Conservation (phyloP, 345 rosid species). For the Cardamine chenopodiifolia region DNA sequence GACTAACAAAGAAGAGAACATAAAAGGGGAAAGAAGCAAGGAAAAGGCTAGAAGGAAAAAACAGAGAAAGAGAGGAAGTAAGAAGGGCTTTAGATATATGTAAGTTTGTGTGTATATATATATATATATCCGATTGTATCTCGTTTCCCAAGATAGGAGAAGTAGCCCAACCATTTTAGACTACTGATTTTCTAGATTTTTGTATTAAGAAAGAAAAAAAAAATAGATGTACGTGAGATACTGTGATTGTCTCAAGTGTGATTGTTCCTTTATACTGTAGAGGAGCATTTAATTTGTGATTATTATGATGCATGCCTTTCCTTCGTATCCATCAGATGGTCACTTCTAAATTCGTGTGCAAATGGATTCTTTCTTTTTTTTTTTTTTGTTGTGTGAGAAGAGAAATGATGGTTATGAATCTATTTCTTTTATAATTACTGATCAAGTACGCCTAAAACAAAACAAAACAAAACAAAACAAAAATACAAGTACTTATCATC, state of each 20-base stretch:
- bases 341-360: background rate
- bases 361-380: background rate
- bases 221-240: background rate
- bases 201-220: constrained; percentile 28
- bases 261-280: background rate
- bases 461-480: background rate
- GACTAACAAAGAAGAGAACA: constrained; percentile 27
- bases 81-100: constrained; percentile 46
- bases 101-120: constrained; percentile 54
- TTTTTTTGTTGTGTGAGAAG: background rate
- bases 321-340: background rate
- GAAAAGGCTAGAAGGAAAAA: constrained; percentile 8
- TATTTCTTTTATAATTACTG: constrained; percentile 8
- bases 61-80: constrained; percentile 37
- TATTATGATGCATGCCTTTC: constrained; percentile 5
- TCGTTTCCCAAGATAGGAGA: constrained; percentile 43
- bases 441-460: background rate
- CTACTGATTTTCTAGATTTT: constrained; percentile 31
- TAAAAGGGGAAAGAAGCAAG: constrained; percentile 30
- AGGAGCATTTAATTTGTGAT: background rate
- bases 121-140: constrained; percentile 33
- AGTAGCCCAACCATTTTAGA: constrained; percentile 46
- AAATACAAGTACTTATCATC: constrained; percentile 27
- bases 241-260: constrained; percentile 25
- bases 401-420: background rate